A percentile compares a stretch with the other conserved stretches of the same genome.
Evolutionary conservation across 805 yeast genomes (phyloP).

Genomic region (Schwanniomyces polymorphus): DNA sequence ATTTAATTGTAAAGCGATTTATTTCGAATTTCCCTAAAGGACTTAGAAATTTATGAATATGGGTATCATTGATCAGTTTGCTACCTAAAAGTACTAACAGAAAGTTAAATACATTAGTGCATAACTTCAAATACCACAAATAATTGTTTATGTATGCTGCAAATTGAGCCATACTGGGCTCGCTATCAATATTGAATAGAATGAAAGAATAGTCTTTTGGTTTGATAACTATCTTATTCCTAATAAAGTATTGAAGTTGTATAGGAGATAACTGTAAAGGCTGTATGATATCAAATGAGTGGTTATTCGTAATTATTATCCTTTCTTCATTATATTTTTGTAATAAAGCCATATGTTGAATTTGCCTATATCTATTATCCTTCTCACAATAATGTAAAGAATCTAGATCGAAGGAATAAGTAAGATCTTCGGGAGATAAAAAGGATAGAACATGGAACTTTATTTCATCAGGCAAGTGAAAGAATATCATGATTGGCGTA

Average conservation of each 20-base stretch:
- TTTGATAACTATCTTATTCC: constrained; percentile 14
- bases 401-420: constrained; percentile 6
- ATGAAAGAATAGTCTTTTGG: constrained; percentile 17
- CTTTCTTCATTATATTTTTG: constrained; percentile 3
- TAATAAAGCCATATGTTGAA: constrained; percentile 9
- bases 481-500: neutral
- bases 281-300: neutral
- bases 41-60: constrained; percentile 1
- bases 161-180: neutral
- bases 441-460: constrained; percentile 5
- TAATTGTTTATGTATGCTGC: constrained; percentile 1
- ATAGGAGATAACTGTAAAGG: neutral
- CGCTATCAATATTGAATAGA: constrained; percentile 11
- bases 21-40: constrained; percentile 6
- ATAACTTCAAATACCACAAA: constrained; percentile 11
- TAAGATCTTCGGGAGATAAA: constrained; percentile 6
- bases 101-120: constrained; percentile 13
- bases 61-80: constrained; percentile 6
- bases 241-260: constrained; percentile 14
- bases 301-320: constrained; percentile 6
- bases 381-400: neutral
- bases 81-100: constrained; percentile 12
- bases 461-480: constrained; percentile 10
- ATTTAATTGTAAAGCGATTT: constrained; percentile 13
- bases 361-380: constrained; percentile 1